These are phyloP conservation scores for Gigaspora rosea DNA, from an alignment of 192 early-diverging fungal species.

Conservation along the genomic window DNA sequence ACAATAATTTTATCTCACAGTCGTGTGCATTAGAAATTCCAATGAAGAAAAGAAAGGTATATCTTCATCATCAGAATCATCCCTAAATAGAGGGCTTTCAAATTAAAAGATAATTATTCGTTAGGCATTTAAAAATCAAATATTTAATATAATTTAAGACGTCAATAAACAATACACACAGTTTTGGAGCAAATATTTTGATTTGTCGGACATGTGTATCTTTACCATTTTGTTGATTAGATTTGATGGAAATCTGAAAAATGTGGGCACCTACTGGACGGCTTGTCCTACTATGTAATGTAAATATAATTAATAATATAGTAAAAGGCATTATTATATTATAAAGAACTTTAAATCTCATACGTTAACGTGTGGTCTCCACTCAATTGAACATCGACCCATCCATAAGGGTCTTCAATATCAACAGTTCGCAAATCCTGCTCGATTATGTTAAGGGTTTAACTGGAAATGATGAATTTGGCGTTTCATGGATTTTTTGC, in stretches of 20 bases:
- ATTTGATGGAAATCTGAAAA: slow-evolving; percentile 69
- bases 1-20: slow-evolving; percentile 27
- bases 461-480: neutral
- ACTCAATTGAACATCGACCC: slow-evolving; percentile 65
- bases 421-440: slow-evolving; percentile 58
- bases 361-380: slow-evolving; percentile 41
- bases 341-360: neutral
- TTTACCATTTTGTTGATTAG: slow-evolving; percentile 80
- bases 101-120: neutral
- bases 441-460: neutral
- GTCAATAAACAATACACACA: slow-evolving; percentile 47
- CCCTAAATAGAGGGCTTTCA: slow-evolving; percentile 34
- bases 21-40: slow-evolving; percentile 50
- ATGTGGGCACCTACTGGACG: slow-evolving; percentile 61
- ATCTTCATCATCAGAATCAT: slow-evolving; percentile 37
- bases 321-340: neutral
- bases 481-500: neutral
- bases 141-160: neutral
- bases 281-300: slow-evolving; percentile 26
- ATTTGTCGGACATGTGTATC: slow-evolving; percentile 83
- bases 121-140: neutral
- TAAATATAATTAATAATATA: neutral
- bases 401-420: slow-evolving; percentile 62
- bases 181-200: slow-evolving; percentile 60
- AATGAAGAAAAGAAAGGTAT: slow-evolving; percentile 48